phyloP scores from a whole-genome alignment of 164 flowering plant genomes.

The Macadamia tetraphylla region DNA sequence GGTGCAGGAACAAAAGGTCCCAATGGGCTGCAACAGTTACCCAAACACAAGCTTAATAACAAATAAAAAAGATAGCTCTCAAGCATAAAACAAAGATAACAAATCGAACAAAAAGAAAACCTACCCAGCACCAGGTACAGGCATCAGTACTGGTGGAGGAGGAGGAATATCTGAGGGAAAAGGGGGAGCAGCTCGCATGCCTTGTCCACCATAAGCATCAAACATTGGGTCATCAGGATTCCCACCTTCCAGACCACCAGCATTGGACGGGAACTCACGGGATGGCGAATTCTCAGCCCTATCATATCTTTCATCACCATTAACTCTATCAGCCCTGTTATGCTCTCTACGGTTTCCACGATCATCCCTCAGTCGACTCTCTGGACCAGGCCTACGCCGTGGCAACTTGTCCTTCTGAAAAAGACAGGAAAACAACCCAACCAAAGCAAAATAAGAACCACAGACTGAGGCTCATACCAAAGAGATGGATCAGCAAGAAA shows the following conservation, averaged over 20 bases:
- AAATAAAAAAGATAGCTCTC: background rate
- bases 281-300: slow-evolving; percentile 65
- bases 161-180: slow-evolving; percentile 85
- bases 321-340: slow-evolving; percentile 40
- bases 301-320: slow-evolving; percentile 64
- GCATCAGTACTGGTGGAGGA: slow-evolving; percentile 88
- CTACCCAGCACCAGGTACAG: slow-evolving; percentile 99
- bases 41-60: background rate
- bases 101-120: slow-evolving; percentile 13
- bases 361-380: slow-evolving; percentile 66
- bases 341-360: slow-evolving; percentile 61
- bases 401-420: slow-evolving; percentile 65
- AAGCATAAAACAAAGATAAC: background rate
- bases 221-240: slow-evolving; percentile 64
- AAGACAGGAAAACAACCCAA: background rate
- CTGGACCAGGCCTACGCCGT: slow-evolving; percentile 59
- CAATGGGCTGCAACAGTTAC: slow-evolving; percentile 59
- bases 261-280: slow-evolving; percentile 45
- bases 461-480: background rate
- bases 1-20: slow-evolving; percentile 99
- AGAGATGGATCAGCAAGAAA: background rate
- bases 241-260: slow-evolving; percentile 55
- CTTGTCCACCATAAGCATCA: slow-evolving; percentile 80
- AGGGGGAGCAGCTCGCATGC: slow-evolving; percentile 55
- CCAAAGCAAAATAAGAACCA: background rate